Evolutionary conservation across 495 filamentous ascomycete genomes (phyloP).

Genomic region (Lentithecium fluviatile): DNA sequence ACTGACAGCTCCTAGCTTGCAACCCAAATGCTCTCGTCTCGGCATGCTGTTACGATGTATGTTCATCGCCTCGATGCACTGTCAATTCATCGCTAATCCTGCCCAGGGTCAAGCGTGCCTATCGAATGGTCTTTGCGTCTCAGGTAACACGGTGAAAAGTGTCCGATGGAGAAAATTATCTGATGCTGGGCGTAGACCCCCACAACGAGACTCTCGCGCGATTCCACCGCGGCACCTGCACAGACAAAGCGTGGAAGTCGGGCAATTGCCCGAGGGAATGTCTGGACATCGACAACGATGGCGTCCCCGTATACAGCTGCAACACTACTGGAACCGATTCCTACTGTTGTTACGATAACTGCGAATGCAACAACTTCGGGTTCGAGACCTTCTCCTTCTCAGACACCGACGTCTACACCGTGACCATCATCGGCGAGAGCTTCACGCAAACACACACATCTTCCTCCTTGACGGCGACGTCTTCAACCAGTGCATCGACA

Average conservation of each 20-base stretch:
- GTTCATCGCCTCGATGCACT: background rate
- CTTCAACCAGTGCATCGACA: background rate
- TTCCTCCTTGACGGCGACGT: background rate
- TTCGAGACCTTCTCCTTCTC: slow-evolving; percentile 16
- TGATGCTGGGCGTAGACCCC: slow-evolving; percentile 7
- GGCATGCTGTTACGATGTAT: slow-evolving; percentile 20
- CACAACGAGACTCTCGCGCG: slow-evolving; percentile 10
- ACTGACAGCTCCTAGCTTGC: slow-evolving; percentile 6
- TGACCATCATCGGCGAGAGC: slow-evolving; percentile 25
- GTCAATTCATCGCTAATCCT: background rate
- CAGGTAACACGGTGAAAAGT: background rate
- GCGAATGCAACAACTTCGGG: slow-evolving; percentile 1
- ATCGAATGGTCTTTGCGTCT: slow-evolving; percentile 27
- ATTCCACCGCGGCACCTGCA: slow-evolving; percentile 25
- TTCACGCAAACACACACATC: slow-evolving; percentile 17
- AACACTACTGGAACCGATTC: slow-evolving; percentile 13
- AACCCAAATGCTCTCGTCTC: slow-evolving; percentile 21
- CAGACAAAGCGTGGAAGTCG: slow-evolving; percentile 15
- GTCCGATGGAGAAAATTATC: background rate
- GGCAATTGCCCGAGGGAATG: slow-evolving; percentile 23
- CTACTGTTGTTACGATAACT: slow-evolving; percentile 27
- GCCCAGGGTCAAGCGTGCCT: slow-evolving; percentile 24
- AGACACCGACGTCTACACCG: slow-evolving; percentile 6
- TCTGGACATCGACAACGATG: slow-evolving; percentile 13
- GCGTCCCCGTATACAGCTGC: slow-evolving; percentile 16